phyloP scores from a whole-genome alignment of 495 filamentous ascomycete species.

The Clohesyomyces aquaticus region DNA sequence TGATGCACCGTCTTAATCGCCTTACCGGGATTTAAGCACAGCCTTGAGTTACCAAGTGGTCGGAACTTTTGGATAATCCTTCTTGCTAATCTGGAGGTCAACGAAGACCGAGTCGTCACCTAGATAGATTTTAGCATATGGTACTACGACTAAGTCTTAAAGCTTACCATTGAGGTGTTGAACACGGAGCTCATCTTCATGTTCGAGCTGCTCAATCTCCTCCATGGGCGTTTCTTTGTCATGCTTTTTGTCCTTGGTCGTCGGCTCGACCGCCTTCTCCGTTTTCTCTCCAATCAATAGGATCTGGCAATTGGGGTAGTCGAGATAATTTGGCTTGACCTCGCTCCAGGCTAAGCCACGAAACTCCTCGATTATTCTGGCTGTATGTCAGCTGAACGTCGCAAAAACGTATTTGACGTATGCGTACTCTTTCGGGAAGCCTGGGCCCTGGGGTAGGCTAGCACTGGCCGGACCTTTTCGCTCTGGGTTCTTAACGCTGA shows the following conservation, averaged over 20 bases:
- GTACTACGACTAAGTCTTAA: not conserved
- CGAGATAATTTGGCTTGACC: slow-evolving; percentile 72
- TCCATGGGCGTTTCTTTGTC: slow-evolving; percentile 63
- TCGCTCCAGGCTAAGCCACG: slow-evolving; percentile 72
- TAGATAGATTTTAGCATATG: slow-evolving; percentile 2
- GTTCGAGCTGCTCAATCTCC: slow-evolving; percentile 61
- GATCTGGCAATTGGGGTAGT: slow-evolving; percentile 79
- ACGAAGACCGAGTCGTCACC: slow-evolving; percentile 50
- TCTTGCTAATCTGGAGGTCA: slow-evolving; percentile 47
- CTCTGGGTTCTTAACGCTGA: slow-evolving; percentile 81
- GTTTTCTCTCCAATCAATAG: slow-evolving; percentile 76
- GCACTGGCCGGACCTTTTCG: slow-evolving; percentile 65
- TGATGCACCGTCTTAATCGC: not conserved
- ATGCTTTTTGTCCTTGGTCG: slow-evolving; percentile 59
- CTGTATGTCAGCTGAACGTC: too few relatives aligned
- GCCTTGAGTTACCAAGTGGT: slow-evolving; percentile 48
- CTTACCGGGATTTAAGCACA: not conserved
- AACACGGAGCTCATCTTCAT: slow-evolving; percentile 65
- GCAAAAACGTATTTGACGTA: too few relatives aligned
- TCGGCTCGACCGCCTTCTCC: slow-evolving; percentile 62
- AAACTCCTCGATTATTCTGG: slow-evolving; percentile 74
- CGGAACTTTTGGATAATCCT: slow-evolving; percentile 47
- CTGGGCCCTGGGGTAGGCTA: slow-evolving; percentile 64
- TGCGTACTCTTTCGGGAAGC: slow-evolving; percentile 74
- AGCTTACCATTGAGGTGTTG: slow-evolving; percentile 57